Base-by-base conservation (phyloP, 805 yeast species). In the Myxozyma geophila region DNA sequence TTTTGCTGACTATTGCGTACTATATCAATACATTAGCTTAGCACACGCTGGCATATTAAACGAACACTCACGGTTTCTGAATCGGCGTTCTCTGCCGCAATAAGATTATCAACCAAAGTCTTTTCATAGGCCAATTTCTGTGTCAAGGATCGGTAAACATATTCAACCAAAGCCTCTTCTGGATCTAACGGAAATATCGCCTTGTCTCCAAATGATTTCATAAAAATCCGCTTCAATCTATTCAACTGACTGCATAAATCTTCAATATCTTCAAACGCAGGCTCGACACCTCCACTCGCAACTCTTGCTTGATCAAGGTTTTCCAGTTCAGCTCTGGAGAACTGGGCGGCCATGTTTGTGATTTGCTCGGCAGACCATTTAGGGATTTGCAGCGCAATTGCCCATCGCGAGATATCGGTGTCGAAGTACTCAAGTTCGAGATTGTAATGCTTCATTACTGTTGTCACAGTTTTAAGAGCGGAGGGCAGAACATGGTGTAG, bases 161-260 rank as follows among this genome's bases (percentile, higher is more conserved):
- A 82, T 44, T 81, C 82, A 64, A 76, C 83, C 72, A 89, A 85
- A 59, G 83, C 78, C 7, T 73, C 72, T 70, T 90, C 96, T 35
- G 86, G 71, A 57, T 85, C 78, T 65, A 87, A 82, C 1, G 81
- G 77, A 66, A 87, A 86, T 4, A 77, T 69, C 0, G 67, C 68
- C 6, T 55, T 58, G 15, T 43, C 40, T 12, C 35, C 36, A 46
- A 54, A 43, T 7, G 21, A 39, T 15, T 39, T 28, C 12, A n/a
- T 41, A 36, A 33, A 46, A 6, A 44, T 48, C 88, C 39, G n/a
- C 39, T 41, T 40, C 23, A 53, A 78, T 17, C 89, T 76, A 66
- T 85, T 85, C 36, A 77, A 74, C 7, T 88, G 75, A 35, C 78
- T 77, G 72, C 87, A 88, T 1, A 86, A 79, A 37, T 83, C 84